A percentile compares a stretch with the other conserved stretches of the same genome.
These are phyloP conservation scores for Ceratocystis smalleyi DNA, from an alignment of 2,329 filamentous ascomycete species.

Conservation along the genomic window DNA sequence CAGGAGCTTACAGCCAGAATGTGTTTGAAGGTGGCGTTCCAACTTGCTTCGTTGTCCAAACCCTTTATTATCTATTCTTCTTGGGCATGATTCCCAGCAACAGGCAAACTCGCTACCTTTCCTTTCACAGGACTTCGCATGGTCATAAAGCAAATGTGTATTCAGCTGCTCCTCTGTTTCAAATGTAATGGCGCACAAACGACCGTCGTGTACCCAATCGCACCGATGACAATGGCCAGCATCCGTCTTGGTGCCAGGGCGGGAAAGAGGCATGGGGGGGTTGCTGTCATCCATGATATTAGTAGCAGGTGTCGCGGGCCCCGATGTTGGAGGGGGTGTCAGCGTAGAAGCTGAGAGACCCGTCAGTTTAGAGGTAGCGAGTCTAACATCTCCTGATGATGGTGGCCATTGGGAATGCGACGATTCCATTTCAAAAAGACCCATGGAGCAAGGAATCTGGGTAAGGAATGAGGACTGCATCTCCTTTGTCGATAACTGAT, in stretches of 20 bases:
- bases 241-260: not conserved
- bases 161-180: slow-evolving; percentile 36
- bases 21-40: slow-evolving; percentile 48
- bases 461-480: slow-evolving; percentile 13
- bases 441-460: slow-evolving; percentile 14
- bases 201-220: slow-evolving; percentile 17
- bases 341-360: not conserved
- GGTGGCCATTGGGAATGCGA: slow-evolving; percentile 12
- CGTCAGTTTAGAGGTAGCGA: not conserved
- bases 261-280: not conserved
- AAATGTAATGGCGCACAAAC: slow-evolving; percentile 26
- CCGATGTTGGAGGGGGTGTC: slow-evolving; percentile 4
- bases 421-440: slow-evolving; percentile 11
- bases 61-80: slow-evolving; percentile 27
- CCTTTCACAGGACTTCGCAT: slow-evolving; percentile 33
- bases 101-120: slow-evolving; percentile 35
- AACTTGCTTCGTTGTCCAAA: slow-evolving; percentile 48
- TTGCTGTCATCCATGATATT: not conserved
- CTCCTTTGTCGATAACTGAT: slow-evolving; percentile 14
- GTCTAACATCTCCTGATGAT: not conserved
- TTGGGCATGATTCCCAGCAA: slow-evolving; percentile 40
- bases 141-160: slow-evolving; percentile 36
- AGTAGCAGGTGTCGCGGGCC: slow-evolving; percentile 5
- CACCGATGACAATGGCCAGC: not conserved
- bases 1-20: slow-evolving; percentile 42